Conservation (phyloP, 306 rosid species). For the Dalbergia cochinchinensis region DNA sequence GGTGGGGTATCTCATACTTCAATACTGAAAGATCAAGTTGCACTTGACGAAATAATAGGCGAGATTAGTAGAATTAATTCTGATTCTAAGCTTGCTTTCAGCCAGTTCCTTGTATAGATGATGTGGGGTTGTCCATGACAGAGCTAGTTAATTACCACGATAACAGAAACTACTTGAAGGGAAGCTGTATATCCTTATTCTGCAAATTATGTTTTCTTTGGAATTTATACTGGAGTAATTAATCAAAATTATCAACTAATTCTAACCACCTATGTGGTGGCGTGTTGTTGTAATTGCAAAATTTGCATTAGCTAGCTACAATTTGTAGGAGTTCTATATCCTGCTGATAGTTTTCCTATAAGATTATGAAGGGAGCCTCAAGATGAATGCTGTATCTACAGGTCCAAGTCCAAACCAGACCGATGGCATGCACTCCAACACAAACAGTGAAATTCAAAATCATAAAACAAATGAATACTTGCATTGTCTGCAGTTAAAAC, state of each 20-base stretch:
- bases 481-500: no score
- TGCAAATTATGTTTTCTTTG: constrained; percentile 5
- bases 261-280: not conserved
- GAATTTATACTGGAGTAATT: not conserved
- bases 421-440: no score
- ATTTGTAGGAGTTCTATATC: no score
- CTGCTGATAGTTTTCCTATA: no score
- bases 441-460: no score
- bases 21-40: constrained; percentile 63
- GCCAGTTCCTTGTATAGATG: constrained; percentile 2
- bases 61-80: constrained; percentile 64
- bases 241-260: no score
- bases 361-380: no score
- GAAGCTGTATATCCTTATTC: not conserved
- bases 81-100: constrained; percentile 19
- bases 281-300: not conserved
- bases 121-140: not conserved
- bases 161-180: not conserved
- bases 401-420: no score
- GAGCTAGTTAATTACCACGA: not conserved
- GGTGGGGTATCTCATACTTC: constrained; percentile 68
- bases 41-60: constrained; percentile 56
- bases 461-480: no score
- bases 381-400: no score
- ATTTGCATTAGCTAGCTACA: no score